phyloP scores from a whole-genome alignment of 306 rosid genomes.

The Vigna reflexopilosa region DNA sequence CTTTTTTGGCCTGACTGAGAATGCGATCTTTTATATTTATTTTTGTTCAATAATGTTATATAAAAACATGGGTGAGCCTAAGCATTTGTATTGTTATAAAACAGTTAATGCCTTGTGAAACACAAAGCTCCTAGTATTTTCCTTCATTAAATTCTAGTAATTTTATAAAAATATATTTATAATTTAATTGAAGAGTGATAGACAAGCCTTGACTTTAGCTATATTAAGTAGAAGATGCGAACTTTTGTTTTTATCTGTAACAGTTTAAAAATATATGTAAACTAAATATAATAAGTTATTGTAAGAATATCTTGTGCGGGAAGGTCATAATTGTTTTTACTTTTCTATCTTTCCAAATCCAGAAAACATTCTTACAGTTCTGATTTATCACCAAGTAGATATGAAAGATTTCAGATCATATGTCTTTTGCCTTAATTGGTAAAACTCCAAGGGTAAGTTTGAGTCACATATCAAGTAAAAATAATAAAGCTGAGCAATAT shows the following conservation, averaged over 20 bases:
- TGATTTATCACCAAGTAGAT: conserved; percentile 2
- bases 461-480: too few relatives aligned
- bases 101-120: too few relatives aligned
- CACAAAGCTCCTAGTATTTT: too few relatives aligned
- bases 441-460: too few relatives aligned
- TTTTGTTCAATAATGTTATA: too few relatives aligned
- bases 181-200: not conserved
- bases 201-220: conserved; percentile 10
- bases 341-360: conserved; percentile 15
- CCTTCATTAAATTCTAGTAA: not conserved
- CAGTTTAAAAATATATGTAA: too few relatives aligned
- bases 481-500: too few relatives aligned
- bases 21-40: not conserved
- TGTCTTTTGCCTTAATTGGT: conserved; percentile 15
- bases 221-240: not conserved
- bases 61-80: too few relatives aligned
- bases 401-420: conserved; percentile 14
- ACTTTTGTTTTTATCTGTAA: not conserved
- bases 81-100: too few relatives aligned
- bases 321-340: not conserved
- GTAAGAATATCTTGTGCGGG: conserved; percentile 9
- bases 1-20: conserved; percentile 6
- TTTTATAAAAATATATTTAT: not conserved
- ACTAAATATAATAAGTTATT: not conserved
- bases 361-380: conserved; percentile 19